Percentiles rank a stretch among this genome's conserved stretches.
Evolutionary conservation across 2,329 filamentous ascomycete species (phyloP).

Genomic region (Allantophomopsis lycopodina): DNA sequence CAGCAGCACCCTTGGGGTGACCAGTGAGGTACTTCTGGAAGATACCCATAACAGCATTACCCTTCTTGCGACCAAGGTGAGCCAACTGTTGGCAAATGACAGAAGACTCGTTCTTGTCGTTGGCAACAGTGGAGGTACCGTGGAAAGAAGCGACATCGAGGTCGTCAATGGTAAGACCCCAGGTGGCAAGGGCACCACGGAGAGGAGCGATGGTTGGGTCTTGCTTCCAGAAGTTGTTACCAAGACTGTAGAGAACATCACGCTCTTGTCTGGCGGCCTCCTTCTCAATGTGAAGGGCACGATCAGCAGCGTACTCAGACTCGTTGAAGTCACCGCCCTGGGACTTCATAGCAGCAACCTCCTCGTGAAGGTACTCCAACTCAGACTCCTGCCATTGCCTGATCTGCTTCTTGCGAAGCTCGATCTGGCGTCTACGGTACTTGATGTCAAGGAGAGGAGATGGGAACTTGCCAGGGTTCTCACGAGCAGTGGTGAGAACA

Average conservation of each 20-base stretch:
- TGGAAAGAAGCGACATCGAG: conserved; percentile 95
- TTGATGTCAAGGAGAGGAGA: conserved; percentile 95
- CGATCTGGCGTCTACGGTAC: conserved; percentile 89
- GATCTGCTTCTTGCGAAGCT: conserved; percentile 87
- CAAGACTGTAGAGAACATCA: conserved; percentile 81
- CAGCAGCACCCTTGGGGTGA: conserved; percentile 97
- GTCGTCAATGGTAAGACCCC: conserved; percentile 96
- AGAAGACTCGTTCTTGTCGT: conserved; percentile 98
- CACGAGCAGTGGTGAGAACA: conserved; percentile 89
- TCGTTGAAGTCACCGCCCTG: conserved; percentile 66
- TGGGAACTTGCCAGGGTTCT: conserved; percentile 82
- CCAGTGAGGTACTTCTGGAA: conserved; percentile 99
- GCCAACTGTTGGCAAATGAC: conserved; percentile 93
- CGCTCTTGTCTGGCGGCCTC: conserved; percentile 85
- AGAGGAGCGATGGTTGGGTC: conserved; percentile 89
- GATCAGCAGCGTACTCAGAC: conserved; percentile 74
- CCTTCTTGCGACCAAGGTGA: conserved; percentile 90
- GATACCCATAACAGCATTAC: conserved; percentile 89
- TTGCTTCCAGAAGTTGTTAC: conserved; percentile 98
- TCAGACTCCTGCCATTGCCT: conserved; percentile 95
- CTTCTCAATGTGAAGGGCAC: conserved; percentile 72
- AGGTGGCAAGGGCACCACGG: conserved; percentile 89
- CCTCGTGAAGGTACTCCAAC: conserved; percentile 82
- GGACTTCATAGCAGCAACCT: conserved; percentile 81
- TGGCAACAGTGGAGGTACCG: conserved; percentile 94